Percentiles rank a stretch among this genome's conserved stretches.
Evolutionary conservation across 768 basidiomycete species (phyloP).

Genomic region (Mrakia blollopis): DNA sequence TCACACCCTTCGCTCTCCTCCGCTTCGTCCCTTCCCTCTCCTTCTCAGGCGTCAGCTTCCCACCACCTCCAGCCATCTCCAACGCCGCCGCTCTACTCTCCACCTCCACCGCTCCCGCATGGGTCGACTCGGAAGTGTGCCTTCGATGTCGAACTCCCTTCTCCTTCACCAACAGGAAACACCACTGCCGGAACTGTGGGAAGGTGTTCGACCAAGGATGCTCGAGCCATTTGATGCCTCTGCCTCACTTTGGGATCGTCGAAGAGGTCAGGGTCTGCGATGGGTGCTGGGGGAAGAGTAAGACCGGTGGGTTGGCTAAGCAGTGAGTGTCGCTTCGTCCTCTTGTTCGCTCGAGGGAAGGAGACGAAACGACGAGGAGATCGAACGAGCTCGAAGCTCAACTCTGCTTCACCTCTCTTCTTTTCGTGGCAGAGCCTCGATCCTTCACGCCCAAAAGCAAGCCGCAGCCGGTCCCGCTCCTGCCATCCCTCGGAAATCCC

Average conservation of each 20-base stretch:
- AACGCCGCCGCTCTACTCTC: conserved; percentile 53
- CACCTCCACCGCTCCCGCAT: conserved; percentile 66
- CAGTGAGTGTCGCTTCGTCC: conserved; percentile 28
- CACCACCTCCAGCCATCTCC: conserved; percentile 73
- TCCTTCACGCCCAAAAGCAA: not conserved
- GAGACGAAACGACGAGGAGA: no score
- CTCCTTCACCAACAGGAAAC: conserved; percentile 92
- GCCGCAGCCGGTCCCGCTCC: conserved; percentile 3
- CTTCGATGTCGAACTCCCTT: conserved; percentile 86
- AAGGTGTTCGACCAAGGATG: conserved; percentile 93
- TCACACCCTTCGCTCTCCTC: not conserved
- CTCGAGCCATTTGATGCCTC: conserved; percentile 71
- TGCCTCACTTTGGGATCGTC: conserved; percentile 89
- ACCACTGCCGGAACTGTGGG: conserved; percentile 97
- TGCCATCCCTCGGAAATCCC: conserved; percentile 17
- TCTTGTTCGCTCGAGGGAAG: not conserved
- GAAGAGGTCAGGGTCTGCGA: conserved; percentile 94
- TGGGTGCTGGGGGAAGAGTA: conserved; percentile 67
- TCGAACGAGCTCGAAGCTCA: not conserved
- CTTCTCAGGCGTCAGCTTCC: conserved; percentile 19
- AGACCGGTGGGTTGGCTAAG: conserved; percentile 25
- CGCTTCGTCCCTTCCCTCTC: not conserved
- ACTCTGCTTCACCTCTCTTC: not conserved
- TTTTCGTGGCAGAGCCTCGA: not conserved
- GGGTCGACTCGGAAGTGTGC: conserved; percentile 95